Evolutionary conservation across 2,329 filamentous ascomycete genomes (phyloP).

Genomic region (Shiraia sp.): DNA sequence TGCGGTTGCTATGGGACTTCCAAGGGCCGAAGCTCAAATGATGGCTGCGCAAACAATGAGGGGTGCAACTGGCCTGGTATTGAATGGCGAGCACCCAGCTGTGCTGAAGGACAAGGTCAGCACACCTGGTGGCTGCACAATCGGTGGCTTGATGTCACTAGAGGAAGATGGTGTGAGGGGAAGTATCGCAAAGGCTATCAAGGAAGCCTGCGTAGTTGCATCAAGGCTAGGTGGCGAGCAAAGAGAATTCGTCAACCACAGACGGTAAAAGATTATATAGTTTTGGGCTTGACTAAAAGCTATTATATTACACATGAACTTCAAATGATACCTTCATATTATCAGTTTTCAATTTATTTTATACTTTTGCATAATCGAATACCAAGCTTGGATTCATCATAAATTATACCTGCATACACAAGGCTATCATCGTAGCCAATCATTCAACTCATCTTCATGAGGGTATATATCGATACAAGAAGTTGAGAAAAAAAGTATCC

Average conservation of each 20-base stretch:
- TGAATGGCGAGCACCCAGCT: conserved; percentile 74
- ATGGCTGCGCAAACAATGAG: conserved; percentile 83
- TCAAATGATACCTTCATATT: background rate
- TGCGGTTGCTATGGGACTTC: conserved; percentile 77
- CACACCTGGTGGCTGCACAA: conserved; percentile 78
- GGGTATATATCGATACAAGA: conserved; percentile 20
- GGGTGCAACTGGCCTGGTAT: conserved; percentile 70
- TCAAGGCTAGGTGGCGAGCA: conserved; percentile 63
- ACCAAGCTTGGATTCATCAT: no score
- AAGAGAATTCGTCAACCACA: conserved; percentile 52
- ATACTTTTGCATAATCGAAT: background rate
- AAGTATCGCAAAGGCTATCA: conserved; percentile 67
- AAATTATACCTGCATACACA: conserved; percentile 5
- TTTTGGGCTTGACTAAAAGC: background rate
- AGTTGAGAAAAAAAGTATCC: conserved; percentile 9
- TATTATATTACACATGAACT: no score
- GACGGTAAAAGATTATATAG: conserved; percentile 24
- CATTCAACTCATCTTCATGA: conserved; percentile 1
- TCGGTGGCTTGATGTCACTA: conserved; percentile 71
- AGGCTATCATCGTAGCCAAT: background rate
- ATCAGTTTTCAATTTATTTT: conserved; percentile 1
- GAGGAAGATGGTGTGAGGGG: conserved; percentile 74
- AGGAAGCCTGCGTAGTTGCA: conserved; percentile 72
- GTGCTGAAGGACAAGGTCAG: conserved; percentile 75
- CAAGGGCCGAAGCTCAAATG: conserved; percentile 69